A percentile compares a stretch with the other conserved stretches of the same genome.
Conservation (phyloP, 345 rosid species). For the sweet orange (Citrus sinensis) region DNA sequence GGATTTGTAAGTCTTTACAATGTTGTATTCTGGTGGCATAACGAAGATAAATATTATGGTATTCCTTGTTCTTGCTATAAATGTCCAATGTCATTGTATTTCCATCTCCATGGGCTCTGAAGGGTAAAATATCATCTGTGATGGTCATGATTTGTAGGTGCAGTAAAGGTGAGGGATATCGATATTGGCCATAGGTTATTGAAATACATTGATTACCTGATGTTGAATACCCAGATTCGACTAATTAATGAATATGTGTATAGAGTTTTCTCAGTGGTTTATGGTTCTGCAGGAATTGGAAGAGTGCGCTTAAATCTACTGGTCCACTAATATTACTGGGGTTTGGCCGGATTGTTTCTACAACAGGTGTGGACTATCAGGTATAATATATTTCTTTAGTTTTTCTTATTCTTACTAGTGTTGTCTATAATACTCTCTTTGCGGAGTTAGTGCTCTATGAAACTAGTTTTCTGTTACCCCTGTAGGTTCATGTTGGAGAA, state of each 20-base stretch:
- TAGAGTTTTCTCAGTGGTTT: background rate
- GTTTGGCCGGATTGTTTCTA: constrained; percentile 68
- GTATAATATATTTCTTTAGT: constrained; percentile 30
- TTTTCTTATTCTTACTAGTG: background rate
- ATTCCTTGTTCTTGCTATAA: background rate
- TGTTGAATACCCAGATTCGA: background rate
- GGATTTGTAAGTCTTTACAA: background rate
- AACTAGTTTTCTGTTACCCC: background rate
- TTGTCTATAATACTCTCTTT: background rate
- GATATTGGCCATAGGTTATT: background rate
- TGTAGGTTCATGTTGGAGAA: constrained; percentile 78
- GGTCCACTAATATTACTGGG: constrained; percentile 70
- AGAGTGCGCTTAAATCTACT: constrained; percentile 45
- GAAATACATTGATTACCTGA: background rate
- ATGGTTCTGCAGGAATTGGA: constrained; percentile 51
- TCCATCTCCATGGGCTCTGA: background rate
- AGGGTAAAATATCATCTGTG: background rate
- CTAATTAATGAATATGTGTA: background rate
- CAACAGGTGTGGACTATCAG: constrained; percentile 85
- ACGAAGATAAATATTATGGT: background rate
- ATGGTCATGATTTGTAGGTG: background rate
- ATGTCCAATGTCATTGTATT: background rate
- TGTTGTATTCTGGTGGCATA: background rate
- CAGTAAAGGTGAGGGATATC: too few species aligned
- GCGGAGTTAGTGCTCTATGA: background rate